Evolutionary conservation across 768 basidiomycete species (phyloP).

Genomic region (Cantharellus anzutake): DNA sequence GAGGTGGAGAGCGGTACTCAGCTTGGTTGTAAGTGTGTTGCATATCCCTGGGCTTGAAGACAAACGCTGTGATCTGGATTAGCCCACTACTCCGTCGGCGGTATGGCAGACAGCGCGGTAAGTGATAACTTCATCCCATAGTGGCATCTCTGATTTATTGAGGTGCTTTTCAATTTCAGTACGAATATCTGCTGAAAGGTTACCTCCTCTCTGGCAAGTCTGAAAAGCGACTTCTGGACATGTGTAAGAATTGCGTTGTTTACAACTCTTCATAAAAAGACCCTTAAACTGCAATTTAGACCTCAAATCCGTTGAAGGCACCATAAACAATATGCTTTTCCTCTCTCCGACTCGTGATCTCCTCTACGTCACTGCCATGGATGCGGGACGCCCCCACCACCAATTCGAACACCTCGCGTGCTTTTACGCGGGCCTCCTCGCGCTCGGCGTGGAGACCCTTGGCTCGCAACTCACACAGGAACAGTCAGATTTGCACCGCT

Average conservation of each 20-base stretch:
- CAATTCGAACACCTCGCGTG: constrained; percentile 57
- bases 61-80: constrained; percentile 3
- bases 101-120: constrained; percentile 7
- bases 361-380: constrained; percentile 46
- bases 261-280: background rate
- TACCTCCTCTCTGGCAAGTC: constrained; percentile 45
- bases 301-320: constrained; percentile 9
- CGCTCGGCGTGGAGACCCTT: constrained; percentile 41
- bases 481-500: constrained; percentile 43
- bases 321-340: constrained; percentile 33
- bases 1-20: constrained; percentile 36
- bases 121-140: background rate
- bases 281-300: constrained; percentile 4
- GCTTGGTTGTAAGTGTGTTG: constrained; percentile 24
- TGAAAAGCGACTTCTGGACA: constrained; percentile 38
- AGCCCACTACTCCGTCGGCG: constrained; percentile 4
- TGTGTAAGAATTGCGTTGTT: constrained; percentile 31
- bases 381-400: constrained; percentile 12
- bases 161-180: constrained; percentile 12
- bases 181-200: constrained; percentile 62
- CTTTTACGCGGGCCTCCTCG: constrained; percentile 58
- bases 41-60: background rate
- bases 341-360: constrained; percentile 43
- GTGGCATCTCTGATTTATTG: background rate
- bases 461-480: constrained; percentile 26